phyloP scores from a whole-genome alignment of 2,329 filamentous ascomycete genomes.

The Botryosphaeria dothidea region DNA sequence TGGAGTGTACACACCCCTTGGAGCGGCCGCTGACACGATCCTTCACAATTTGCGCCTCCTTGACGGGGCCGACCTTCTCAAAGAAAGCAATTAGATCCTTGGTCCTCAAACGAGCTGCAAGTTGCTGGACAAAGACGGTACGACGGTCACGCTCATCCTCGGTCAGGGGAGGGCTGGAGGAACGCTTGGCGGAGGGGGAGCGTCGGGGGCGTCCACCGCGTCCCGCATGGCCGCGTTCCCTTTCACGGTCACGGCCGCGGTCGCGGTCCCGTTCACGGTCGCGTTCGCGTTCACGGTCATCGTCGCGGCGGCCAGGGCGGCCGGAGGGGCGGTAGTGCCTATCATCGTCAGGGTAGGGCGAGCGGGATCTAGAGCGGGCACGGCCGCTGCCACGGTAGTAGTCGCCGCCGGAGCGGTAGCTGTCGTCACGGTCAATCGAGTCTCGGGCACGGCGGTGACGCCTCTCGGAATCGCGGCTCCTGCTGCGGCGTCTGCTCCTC shows the following conservation, averaged over 20 bases:
- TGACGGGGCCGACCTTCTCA: conserved; percentile 89
- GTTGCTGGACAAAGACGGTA: conserved; percentile 97
- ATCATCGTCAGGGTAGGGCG: conserved; percentile 37
- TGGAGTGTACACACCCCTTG: conserved; percentile 72
- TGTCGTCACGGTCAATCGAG: conserved; percentile 22
- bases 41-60: conserved; percentile 98
- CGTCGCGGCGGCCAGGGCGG: conserved; percentile 42
- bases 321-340: conserved; percentile 35
- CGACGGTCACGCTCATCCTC: conserved; percentile 96
- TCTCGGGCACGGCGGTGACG: conserved; percentile 27
- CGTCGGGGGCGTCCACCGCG: conserved; percentile 49
- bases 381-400: conserved; percentile 41
- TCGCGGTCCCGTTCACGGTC: conserved; percentile 60
- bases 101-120: conserved; percentile 88
- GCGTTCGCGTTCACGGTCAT: conserved; percentile 53
- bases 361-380: conserved; percentile 36
- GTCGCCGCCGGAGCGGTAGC: conserved; percentile 32
- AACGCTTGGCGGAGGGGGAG: conserved; percentile 42
- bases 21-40: conserved; percentile 94
- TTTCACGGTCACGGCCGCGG: conserved; percentile 56
- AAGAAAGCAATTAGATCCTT: conserved; percentile 95
- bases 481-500: conserved; percentile 30
- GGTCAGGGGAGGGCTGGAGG: conserved; percentile 65
- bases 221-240: conserved; percentile 56
- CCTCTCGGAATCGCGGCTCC: conserved; percentile 28